Base-by-base conservation (phyloP, 2,329 filamentous ascomycete genomes). In the Lecanicillium sp. region DNA sequence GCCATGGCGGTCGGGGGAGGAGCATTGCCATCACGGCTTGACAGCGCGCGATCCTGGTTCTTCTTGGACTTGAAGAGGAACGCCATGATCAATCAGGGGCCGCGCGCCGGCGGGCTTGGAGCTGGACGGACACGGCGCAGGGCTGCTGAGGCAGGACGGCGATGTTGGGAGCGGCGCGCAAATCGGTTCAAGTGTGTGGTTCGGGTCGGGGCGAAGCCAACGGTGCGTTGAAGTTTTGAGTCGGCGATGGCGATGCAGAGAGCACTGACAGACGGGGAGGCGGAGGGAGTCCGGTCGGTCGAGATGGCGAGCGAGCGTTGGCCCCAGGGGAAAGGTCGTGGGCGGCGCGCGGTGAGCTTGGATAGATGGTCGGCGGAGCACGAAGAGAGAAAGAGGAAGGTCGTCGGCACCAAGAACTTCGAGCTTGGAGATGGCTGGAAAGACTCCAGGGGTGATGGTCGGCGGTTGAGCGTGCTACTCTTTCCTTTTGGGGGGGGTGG, bases 61-160 rank as follows among this genome's bases (percentile, higher is more conserved):
- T 87, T 89, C 70, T 89, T 90, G 49, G 83, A 87, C 67, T 88
- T 88, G 73, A 90, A 90, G 53, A 90, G 76, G 67, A 90, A 90
- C 56, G 86, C 83, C 86, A 90, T 90, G 67, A 66, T 74, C 66
- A 61, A 59, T 67, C 61, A 58, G 44, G 60, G 62, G 60, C 65
- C 64, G 66, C 64, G 62, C 59, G 58, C 62, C 62, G 65, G 64
- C 58, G 61, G 58, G 47, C 26, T 24, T 17, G n/a, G 8, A 40
- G n/a, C 15, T 41, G 35, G 36, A 29, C 48, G 44, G 52, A 49
- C 44, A 45, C 49, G 52, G 47, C 50, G 52, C 51, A 59, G 54
- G 55, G 50, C 47, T 55, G 51, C 27, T 44, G 46, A 27, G 53
- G 50, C 54, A 50, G 42, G 52, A 54, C 51, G n/a, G n/a, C n/a